A percentile compares a stretch with the other conserved stretches of the same genome.
phyloP scores from a whole-genome alignment of 495 filamentous ascomycete genomes.

The Physcia stellaris region DNA sequence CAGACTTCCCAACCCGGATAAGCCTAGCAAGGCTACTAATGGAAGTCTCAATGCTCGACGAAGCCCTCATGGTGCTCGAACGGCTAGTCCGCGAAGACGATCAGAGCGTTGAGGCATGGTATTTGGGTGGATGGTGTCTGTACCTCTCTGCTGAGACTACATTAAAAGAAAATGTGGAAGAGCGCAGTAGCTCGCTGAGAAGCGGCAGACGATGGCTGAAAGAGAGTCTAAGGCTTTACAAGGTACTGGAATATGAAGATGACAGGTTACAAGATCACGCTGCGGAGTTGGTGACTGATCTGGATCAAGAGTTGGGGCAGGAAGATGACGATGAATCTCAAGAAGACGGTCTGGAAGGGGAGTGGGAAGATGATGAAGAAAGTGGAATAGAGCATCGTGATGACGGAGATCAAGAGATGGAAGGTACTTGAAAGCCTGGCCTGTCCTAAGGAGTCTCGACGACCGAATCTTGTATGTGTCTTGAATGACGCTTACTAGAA shows the following conservation, averaged over 20 bases:
- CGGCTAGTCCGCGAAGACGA: conserved; percentile 78
- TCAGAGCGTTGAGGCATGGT: conserved; percentile 88
- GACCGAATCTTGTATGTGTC: too few relatives aligned
- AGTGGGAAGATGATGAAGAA: conserved; percentile 19
- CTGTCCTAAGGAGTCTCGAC: too few relatives aligned
- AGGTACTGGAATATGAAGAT: conserved; percentile 36
- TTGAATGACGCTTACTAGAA: too few relatives aligned
- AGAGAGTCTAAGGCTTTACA: conserved; percentile 35
- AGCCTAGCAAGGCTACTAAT: conserved; percentile 74
- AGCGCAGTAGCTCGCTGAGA: conserved; percentile 22
- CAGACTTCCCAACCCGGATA: conserved; percentile 71
- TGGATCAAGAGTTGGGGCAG: conserved; percentile 24
- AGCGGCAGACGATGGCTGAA: conserved; percentile 39
- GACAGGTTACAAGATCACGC: conserved; percentile 38
- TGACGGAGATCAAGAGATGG: conserved; percentile 38
- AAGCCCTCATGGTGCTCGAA: conserved; percentile 75
- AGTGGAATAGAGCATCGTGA: conserved; percentile 25
- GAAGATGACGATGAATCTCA: conserved; percentile 5
- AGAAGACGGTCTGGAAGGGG: conserved; percentile 16
- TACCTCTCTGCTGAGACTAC: conserved; percentile 37
- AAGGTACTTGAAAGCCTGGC: conserved; percentile 31
- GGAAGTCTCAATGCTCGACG: conserved; percentile 73
- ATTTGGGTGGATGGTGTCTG: conserved; percentile 85
- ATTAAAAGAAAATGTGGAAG: conserved; percentile 36
- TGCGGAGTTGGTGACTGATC: conserved; percentile 41